Evolutionary conservation across 108 stramenopile genomes (phyloP).

Genomic region (Thalassiosira profunda): DNA sequence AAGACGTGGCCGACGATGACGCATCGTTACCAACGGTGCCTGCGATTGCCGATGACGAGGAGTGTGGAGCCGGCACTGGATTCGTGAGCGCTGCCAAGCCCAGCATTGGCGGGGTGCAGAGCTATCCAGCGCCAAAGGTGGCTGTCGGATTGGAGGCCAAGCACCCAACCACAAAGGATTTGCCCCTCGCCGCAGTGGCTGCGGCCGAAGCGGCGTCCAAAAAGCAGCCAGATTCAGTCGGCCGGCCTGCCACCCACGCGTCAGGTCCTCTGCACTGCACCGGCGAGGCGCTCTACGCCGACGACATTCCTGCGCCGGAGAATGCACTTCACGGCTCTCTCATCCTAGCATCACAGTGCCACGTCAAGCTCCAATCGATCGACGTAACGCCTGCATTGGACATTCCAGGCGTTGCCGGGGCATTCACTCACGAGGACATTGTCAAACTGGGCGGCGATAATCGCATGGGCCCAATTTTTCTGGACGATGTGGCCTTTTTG

Average conservation of each 20-base stretch:
- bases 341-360: slow-evolving; percentile 74
- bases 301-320: slow-evolving; percentile 89
- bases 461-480: slow-evolving; percentile 76
- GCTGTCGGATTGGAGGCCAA: slow-evolving; percentile 70
- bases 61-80: slow-evolving; percentile 51
- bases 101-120: slow-evolving; percentile 75
- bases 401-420: slow-evolving; percentile 84
- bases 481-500: slow-evolving; percentile 86
- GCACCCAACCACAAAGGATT: slow-evolving; percentile 31
- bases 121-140: slow-evolving; percentile 76
- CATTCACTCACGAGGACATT: slow-evolving; percentile 78
- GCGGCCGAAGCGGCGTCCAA: slow-evolving; percentile 9
- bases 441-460: slow-evolving; percentile 79
- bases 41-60: slow-evolving; percentile 49
- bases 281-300: slow-evolving; percentile 92
- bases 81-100: slow-evolving; percentile 89
- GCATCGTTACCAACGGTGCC: slow-evolving; percentile 46
- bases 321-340: slow-evolving; percentile 86
- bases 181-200: slow-evolving; percentile 22
- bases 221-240: slow-evolving; percentile 49
- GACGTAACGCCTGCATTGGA: slow-evolving; percentile 64
- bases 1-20: slow-evolving; percentile 47
- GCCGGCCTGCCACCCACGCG: slow-evolving; percentile 77
- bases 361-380: slow-evolving; percentile 67
- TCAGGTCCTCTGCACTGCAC: slow-evolving; percentile 91